Percentiles rank a stretch among this genome's conserved stretches.
These are phyloP conservation scores for Boechera retrofracta DNA, from an alignment of 345 rosid species.

Conservation along the genomic window DNA sequence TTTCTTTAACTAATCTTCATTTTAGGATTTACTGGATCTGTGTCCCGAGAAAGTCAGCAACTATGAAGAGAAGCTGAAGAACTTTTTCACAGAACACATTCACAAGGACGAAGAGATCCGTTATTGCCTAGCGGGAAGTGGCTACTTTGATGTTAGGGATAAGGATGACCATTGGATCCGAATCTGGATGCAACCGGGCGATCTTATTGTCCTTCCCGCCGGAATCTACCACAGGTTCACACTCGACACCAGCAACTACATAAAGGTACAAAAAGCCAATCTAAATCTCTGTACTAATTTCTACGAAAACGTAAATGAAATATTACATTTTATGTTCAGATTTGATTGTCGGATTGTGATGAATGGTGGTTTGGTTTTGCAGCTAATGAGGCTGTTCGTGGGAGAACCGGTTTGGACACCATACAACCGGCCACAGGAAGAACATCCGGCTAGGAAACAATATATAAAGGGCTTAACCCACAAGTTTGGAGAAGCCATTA, in stretches of 20 bases:
- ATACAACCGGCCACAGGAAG: conserved; percentile 84
- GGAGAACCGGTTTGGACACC: conserved; percentile 91
- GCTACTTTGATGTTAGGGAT: conserved; percentile 89
- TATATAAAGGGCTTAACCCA: conserved; percentile 55
- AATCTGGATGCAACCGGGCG: conserved; percentile 74
- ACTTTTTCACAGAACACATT: conserved; percentile 87
- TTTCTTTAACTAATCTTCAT: not conserved
- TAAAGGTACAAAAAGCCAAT: conserved; percentile 55
- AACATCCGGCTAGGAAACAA: conserved; percentile 75
- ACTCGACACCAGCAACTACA: conserved; percentile 75
- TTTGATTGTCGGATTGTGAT: conserved; percentile 14
- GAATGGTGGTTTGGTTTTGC: conserved; percentile 23
- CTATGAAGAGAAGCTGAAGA: conserved; percentile 84
- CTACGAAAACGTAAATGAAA: not conserved
- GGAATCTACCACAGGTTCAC: conserved; percentile 92
- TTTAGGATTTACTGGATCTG: conserved; percentile 77
- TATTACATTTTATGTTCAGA: not conserved
- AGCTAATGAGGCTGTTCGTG: conserved; percentile 88
- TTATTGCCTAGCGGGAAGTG: conserved; percentile 82
- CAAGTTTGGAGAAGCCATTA: conserved; percentile 38
- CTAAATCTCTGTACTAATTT: conserved; percentile 2
- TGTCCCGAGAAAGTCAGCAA: conserved; percentile 86
- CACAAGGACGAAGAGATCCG: conserved; percentile 92
- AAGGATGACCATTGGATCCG: conserved; percentile 78
- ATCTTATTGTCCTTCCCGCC: conserved; percentile 79